Conservation (phyloP, 2,329 filamentous ascomycete species). For the Apiospora pterosperma region DNA sequence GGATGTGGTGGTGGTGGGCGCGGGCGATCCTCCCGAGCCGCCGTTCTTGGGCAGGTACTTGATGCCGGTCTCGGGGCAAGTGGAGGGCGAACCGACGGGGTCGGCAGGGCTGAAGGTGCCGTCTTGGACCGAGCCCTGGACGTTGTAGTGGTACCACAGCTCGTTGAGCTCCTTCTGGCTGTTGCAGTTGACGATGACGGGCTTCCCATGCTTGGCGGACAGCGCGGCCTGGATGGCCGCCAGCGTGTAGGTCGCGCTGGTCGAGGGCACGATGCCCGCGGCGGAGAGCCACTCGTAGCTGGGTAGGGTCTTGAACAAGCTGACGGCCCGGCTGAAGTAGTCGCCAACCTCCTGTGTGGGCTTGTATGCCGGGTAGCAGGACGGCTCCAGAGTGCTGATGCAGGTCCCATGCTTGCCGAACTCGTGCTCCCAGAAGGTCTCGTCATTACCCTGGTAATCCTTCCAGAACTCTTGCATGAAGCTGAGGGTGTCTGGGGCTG, state of each 20-base stretch:
- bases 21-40: not conserved
- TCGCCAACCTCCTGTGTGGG: slow-evolving; percentile 63
- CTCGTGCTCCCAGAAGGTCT: slow-evolving; percentile 70
- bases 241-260: slow-evolving; percentile 54
- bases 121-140: slow-evolving; percentile 53
- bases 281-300: slow-evolving; percentile 60
- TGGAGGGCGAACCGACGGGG: slow-evolving; percentile 1
- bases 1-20: not conserved
- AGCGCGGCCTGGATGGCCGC: slow-evolving; percentile 58
- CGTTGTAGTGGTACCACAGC: slow-evolving; percentile 63
- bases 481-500: slow-evolving; percentile 41
- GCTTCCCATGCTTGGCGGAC: slow-evolving; percentile 44
- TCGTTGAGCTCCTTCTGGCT: slow-evolving; percentile 41
- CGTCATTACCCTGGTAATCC: slow-evolving; percentile 60
- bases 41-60: slow-evolving; percentile 20
- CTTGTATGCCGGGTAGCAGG: slow-evolving; percentile 61
- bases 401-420: slow-evolving; percentile 75
- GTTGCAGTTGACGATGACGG: slow-evolving; percentile 57
- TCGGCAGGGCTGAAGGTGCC: slow-evolving; percentile 45
- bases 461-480: slow-evolving; percentile 75
- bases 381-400: slow-evolving; percentile 63
- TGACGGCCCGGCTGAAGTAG: slow-evolving; percentile 65
- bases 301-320: slow-evolving; percentile 63
- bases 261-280: slow-evolving; percentile 57
- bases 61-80: slow-evolving; percentile 13